phyloP scores from a whole-genome alignment of 2,329 filamentous ascomycete species.

The Trichoderma gracile region DNA sequence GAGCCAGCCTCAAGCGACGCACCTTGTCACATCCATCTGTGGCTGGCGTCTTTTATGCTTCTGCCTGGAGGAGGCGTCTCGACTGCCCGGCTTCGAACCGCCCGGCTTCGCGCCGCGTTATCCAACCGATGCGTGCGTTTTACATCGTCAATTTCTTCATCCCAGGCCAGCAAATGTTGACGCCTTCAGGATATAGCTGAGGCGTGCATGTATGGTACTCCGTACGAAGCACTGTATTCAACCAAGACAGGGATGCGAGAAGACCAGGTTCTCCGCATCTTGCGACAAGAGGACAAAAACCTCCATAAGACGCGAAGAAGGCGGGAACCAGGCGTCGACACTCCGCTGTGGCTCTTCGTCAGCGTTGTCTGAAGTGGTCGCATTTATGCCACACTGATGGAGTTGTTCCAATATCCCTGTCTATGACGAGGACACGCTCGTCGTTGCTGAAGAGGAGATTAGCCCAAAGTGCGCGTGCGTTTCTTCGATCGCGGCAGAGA shows the following conservation, averaged over 20 bases:
- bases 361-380: neutral
- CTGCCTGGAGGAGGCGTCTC: neutral
- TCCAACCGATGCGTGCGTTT: neutral
- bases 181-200: too few relatives aligned
- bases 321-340: neutral
- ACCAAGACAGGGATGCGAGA: neutral
- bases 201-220: too few relatives aligned
- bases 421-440: neutral
- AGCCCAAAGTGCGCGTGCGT: neutral
- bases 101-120: neutral
- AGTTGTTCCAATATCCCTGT: neutral
- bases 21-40: neutral
- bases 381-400: neutral
- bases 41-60: neutral
- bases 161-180: too few relatives aligned
- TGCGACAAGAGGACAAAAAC: neutral
- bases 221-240: too few relatives aligned
- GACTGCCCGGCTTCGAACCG: neutral
- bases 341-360: neutral
- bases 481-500: neutral
- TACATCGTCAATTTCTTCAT: too few relatives aligned
- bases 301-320: neutral
- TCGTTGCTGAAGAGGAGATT: neutral
- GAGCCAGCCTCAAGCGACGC: neutral
- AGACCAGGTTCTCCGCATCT: constrained; percentile 19